Evolutionary conservation across 305 asterid species (phyloP).

Genomic region (Fraxinus albicans): DNA sequence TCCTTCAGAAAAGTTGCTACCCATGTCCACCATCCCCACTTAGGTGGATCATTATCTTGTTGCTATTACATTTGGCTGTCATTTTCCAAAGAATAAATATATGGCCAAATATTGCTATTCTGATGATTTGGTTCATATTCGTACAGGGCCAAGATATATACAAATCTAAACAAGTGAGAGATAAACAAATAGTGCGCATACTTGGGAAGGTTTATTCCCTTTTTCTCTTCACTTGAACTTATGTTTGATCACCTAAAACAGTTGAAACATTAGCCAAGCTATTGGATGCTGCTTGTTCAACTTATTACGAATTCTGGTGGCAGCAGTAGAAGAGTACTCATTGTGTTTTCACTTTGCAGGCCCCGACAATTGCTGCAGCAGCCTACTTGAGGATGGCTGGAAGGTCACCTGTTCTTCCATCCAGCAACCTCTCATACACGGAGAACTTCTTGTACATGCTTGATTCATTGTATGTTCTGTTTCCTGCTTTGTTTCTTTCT

Average conservation of each 20-base stretch:
- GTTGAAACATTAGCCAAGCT: neutral
- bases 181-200: slow-evolving; percentile 90
- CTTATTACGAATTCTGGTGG: slow-evolving; percentile 1
- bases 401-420: slow-evolving; percentile 94
- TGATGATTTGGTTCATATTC: slow-evolving; percentile 11
- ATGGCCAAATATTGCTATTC: neutral
- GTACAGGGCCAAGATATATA: slow-evolving; percentile 86
- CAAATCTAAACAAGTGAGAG: slow-evolving; percentile 87
- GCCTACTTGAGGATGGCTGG: slow-evolving; percentile 96
- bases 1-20: neutral
- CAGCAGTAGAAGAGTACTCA: slow-evolving; percentile 15
- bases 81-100: neutral
- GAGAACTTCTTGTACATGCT: slow-evolving; percentile 94
- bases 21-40: neutral
- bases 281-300: neutral
- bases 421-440: slow-evolving; percentile 70
- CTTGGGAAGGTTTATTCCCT: slow-evolving; percentile 69
- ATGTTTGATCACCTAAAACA: neutral
- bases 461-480: slow-evolving; percentile 70
- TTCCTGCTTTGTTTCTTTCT: slow-evolving; percentile 12
- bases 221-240: neutral
- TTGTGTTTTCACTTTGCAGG: slow-evolving; percentile 48
- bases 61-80: neutral
- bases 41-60: slow-evolving; percentile 9
- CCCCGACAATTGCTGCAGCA: slow-evolving; percentile 92